Evolutionary conservation across 208 protist genomes (phyloP), one percentile per base, ranked within the genome.

Genomic region (Trypanosoma cruzi): DNA sequence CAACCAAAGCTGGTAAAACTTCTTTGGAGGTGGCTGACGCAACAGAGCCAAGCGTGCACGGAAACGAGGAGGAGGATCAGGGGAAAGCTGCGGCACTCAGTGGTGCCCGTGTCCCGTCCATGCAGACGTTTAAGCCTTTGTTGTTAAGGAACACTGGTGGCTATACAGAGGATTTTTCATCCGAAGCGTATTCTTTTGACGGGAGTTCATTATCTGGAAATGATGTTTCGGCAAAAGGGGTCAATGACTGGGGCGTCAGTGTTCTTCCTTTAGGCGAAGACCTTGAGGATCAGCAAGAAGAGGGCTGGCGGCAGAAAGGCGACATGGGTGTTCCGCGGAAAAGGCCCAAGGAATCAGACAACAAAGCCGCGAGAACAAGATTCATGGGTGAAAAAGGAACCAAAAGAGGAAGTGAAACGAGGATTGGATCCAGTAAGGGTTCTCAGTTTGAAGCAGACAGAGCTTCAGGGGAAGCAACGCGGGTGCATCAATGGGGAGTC

Each of bases 401-500:
- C 22, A 46, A 7, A 37, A 53, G 53, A 44, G 49, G 20, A 28
- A 34, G 62, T 20, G n/a, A 26, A 24, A 40, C 3, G 2, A 63
- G 2, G 22, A 5, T 14, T 44, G 16, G 18, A 18, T 0, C 7
- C 28, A 34, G 26, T 14, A 34, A 34, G 16, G 5, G n/a, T 34
- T 7, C 24, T 14, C 1, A 13, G n/a, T 20, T 4, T 32, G 48
- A 53, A 31, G 26, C 44, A n/a, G 46, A 26, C 46, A 18, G 20
- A 2, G 29, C 54, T 53, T 65, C 69, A 6, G 31, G 31, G 20
- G 56, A 56, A 18, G 58, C 54, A 40, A 73, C 61, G 16, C 61
- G 71, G 14, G 71, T 88, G 14, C 79, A 79, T 59, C 73, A 85
- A 52, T 88, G 87, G 87, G 87, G 84, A 18, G 73, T 73, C 24